Evolutionary conservation across 2,329 filamentous ascomycete species (phyloP).

Genomic region (Fusarium udum): DNA sequence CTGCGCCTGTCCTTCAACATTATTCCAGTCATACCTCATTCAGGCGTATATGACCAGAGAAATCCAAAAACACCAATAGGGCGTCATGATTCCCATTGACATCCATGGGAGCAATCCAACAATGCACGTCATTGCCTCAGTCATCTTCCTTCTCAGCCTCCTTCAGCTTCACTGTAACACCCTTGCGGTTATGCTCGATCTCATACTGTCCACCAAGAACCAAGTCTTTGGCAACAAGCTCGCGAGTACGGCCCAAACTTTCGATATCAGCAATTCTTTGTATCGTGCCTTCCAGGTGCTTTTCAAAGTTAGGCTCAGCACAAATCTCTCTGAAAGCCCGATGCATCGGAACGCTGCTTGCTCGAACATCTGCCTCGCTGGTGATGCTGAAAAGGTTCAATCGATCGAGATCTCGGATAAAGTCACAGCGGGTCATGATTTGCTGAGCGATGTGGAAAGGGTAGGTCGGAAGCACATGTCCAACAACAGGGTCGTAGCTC

Average conservation of each 20-base stretch:
- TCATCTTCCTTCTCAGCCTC: conserved; percentile 52
- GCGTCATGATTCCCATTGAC: conserved; percentile 5
- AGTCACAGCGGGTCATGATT: conserved; percentile 96
- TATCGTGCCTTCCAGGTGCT: conserved; percentile 83
- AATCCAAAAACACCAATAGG: neutral
- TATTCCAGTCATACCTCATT: neutral
- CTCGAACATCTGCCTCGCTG: conserved; percentile 83
- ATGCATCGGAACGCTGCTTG: conserved; percentile 96
- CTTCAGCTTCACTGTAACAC: conserved; percentile 55
- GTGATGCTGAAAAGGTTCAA: conserved; percentile 97
- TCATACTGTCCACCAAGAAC: conserved; percentile 85
- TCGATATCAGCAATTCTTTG: conserved; percentile 93
- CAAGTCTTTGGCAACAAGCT: conserved; percentile 94
- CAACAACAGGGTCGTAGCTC: conserved; percentile 71
- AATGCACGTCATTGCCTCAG: conserved; percentile 1
- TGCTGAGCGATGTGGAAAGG: conserved; percentile 85
- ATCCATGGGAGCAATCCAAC: neutral
- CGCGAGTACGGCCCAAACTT: conserved; percentile 89
- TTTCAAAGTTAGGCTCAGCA: conserved; percentile 76
- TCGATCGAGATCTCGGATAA: conserved; percentile 91
- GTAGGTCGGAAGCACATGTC: conserved; percentile 82
- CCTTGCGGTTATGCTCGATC: conserved; percentile 57
- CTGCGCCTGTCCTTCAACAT: conserved; percentile 15
- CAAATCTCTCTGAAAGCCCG: conserved; percentile 90
- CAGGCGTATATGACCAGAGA: neutral